These are phyloP conservation scores for Kwoniella heveanensis DNA, from an alignment of 768 basidiomycete genomes.

Conservation along the genomic window DNA sequence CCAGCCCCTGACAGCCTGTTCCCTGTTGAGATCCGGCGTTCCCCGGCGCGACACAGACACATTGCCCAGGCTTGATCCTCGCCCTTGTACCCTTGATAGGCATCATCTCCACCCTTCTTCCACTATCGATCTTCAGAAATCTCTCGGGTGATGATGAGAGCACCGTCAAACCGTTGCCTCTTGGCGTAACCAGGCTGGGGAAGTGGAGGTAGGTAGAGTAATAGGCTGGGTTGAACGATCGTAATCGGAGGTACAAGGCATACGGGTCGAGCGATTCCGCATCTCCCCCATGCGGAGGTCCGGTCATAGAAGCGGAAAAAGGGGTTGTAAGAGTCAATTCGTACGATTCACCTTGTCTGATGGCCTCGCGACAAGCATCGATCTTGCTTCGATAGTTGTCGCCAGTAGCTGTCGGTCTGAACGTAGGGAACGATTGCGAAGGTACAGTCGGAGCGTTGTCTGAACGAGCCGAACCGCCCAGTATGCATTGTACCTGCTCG, in stretches of 20 bases:
- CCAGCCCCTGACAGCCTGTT: constrained; percentile 64
- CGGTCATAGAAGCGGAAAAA: constrained; percentile 43
- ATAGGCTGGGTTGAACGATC: constrained; percentile 80
- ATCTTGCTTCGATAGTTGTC: constrained; percentile 69
- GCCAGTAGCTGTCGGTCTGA: constrained; percentile 32
- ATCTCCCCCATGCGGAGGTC: not conserved
- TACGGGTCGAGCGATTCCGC: constrained; percentile 39
- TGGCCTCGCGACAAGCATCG: constrained; percentile 68
- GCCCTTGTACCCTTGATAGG: constrained; percentile 93
- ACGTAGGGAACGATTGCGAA: constrained; percentile 36
- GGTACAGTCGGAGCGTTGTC: not conserved
- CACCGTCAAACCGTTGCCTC: constrained; percentile 59
- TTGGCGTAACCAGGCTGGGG: constrained; percentile 36
- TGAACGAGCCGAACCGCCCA: not conserved
- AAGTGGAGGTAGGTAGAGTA: constrained; percentile 70
- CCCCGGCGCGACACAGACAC: constrained; percentile 56
- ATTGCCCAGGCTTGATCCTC: constrained; percentile 48
- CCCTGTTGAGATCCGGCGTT: constrained; percentile 36
- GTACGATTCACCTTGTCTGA: constrained; percentile 85
- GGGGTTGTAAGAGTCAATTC: constrained; percentile 79
- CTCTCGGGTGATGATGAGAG: constrained; percentile 89
- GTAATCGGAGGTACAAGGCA: constrained; percentile 60
- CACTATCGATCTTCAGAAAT: constrained; percentile 69
- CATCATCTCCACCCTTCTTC: constrained; percentile 73
- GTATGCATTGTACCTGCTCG: not conserved